phyloP scores from a whole-genome alignment of 257 asterid genomes.

The Nicotiana noctiflora region DNA sequence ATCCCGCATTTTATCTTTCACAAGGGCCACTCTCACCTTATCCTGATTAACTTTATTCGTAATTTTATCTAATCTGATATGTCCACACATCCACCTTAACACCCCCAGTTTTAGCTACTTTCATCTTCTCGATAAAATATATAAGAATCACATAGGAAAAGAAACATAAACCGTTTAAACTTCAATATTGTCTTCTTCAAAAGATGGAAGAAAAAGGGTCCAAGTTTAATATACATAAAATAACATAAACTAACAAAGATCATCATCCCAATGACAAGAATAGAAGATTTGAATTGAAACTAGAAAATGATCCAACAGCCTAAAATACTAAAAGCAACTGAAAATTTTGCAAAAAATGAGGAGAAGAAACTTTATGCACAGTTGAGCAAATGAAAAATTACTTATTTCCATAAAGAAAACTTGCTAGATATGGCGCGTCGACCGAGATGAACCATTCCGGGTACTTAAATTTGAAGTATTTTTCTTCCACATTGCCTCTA shows the following conservation, averaged over 20 bases:
- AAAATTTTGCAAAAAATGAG: not conserved
- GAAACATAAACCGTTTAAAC: too few species aligned
- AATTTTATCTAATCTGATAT: too few species aligned
- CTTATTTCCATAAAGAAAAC: not conserved
- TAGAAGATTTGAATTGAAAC: not conserved
- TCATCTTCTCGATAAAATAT: too few species aligned
- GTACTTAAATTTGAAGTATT: conserved; percentile 32
- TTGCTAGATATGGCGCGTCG: conserved; percentile 24
- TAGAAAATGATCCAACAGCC: not conserved
- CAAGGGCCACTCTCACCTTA: too few species aligned
- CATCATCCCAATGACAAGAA: not conserved
- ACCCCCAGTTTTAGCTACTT: too few species aligned
- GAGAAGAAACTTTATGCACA: not conserved
- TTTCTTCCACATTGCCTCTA: conserved; percentile 48
- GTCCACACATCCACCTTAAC: too few species aligned
- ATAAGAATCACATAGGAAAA: too few species aligned
- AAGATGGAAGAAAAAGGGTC: not conserved
- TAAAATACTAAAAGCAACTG: not conserved
- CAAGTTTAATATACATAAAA: not conserved
- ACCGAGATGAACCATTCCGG: conserved; percentile 33
- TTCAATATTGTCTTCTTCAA: too few species aligned
- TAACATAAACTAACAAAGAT: not conserved
- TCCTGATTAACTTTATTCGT: too few species aligned
- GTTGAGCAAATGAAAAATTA: not conserved
- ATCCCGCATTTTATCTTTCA: too few species aligned